phyloP scores from a whole-genome alignment of 768 basidiomycete genomes.

The Auricularia sp. region DNA sequence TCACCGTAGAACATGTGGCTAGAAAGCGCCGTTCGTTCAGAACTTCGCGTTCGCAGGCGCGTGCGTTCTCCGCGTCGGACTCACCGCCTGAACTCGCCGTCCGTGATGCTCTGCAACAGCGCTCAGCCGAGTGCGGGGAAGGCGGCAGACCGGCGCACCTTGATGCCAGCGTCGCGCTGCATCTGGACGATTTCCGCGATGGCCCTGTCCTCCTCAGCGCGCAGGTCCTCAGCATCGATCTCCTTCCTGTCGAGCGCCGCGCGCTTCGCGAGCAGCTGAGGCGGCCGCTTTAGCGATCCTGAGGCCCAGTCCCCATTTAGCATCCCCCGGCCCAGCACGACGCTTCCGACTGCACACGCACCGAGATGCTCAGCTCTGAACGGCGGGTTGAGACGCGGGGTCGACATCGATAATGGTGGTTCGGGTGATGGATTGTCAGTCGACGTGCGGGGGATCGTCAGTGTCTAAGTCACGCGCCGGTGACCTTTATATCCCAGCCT shows the following conservation, averaged over 20 bases:
- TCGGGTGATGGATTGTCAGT: too few species aligned
- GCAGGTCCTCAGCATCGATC: slow-evolving; percentile 35
- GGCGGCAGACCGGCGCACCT: slow-evolving; percentile 13
- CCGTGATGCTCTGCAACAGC: slow-evolving; percentile 34
- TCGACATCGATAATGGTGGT: background rate
- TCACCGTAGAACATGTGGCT: slow-evolving; percentile 1
- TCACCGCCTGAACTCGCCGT: slow-evolving; percentile 42
- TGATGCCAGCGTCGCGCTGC: slow-evolving; percentile 46
- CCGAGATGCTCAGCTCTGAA: slow-evolving; percentile 48
- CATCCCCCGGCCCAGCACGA: background rate
- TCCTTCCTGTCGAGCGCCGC: slow-evolving; percentile 32
- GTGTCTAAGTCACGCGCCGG: background rate
- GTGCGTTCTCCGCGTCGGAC: slow-evolving; percentile 2
- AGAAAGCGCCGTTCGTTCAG: background rate
- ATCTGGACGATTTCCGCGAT: slow-evolving; percentile 43
- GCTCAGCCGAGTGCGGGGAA: background rate
- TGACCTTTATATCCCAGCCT: background rate
- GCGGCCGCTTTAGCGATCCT: slow-evolving; percentile 47
- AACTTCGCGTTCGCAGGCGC: too few species aligned
- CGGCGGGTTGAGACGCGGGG: slow-evolving; percentile 26
- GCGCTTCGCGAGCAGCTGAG: slow-evolving; percentile 39
- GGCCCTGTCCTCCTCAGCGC: slow-evolving; percentile 41
- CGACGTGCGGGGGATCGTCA: background rate
- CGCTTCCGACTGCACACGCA: background rate
- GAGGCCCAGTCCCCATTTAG: background rate